Base-by-base conservation (phyloP, 352 stramenopile species). In the Phytophthora sansomeana region DNA sequence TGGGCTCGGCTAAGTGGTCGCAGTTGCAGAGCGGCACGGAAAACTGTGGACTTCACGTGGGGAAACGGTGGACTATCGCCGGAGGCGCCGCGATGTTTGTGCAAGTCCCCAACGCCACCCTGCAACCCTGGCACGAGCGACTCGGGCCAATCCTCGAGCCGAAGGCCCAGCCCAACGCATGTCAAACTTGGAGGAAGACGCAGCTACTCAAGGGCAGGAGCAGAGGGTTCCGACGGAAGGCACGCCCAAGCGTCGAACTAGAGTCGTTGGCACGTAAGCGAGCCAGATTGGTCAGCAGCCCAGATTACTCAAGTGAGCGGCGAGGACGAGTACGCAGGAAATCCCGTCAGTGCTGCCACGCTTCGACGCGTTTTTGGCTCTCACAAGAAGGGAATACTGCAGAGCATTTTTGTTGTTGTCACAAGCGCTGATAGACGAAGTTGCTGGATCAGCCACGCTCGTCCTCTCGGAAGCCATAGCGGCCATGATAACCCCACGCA, bases 291-390 rank as follows among this genome's bases (percentile, higher is more conserved):
- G 41, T 48, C 6, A 48, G 41, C 19, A 16, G 8, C 10, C 17
- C 41, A 11, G 41, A 48, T 10, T 6, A 47, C 39, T 3, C 39
- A 28, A 59, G 39, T 8, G 16, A 61, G 39, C 26, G 41, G 17
- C 17, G 41, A 61, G 26, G 53, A 52, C 19, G 53, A 61, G 29
- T 44, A 52, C 24, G 19, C 41, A 10, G 53, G 41, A 4, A 44
- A 33, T 13, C 39, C 53, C 3, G 35, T 61, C 41, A 61, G 53
- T 13, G 53, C 53, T 8, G 39, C n/a, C 0, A 44, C 41, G n/a
- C 28, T 61, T 10, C 53, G 53, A 2, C 53, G 53, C 3, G 53
- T 60, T 17, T 52, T 61, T 52, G 53, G 39, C 0, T 61, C 53
- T 6, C 53, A 39, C 17, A 61, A 61, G 41, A 61, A 46, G 3